Evolutionary conservation across 768 basidiomycete genomes (phyloP).

Genomic region (Mycena capillaripes): DNA sequence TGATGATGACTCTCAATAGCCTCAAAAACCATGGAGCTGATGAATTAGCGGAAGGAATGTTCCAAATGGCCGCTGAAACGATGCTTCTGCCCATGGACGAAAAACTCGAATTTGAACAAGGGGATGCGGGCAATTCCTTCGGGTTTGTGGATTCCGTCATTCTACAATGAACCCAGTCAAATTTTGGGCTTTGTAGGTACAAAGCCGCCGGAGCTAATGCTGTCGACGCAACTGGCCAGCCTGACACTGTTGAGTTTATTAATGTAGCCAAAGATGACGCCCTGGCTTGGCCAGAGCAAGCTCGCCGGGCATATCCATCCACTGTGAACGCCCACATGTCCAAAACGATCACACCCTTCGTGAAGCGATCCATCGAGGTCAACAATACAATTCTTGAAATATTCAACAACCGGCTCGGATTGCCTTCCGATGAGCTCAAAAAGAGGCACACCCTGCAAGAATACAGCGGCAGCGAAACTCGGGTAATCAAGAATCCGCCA

Average conservation of each 20-base stretch:
- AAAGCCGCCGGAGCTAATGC: constrained; percentile 76
- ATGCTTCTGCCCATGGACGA: constrained; percentile 69
- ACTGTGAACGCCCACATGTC: constrained; percentile 66
- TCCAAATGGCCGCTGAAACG: constrained; percentile 67
- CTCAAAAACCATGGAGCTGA: constrained; percentile 71
- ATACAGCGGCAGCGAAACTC: constrained; percentile 69
- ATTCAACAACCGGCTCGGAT: constrained; percentile 68
- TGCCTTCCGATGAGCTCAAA: constrained; percentile 64
- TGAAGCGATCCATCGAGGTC: constrained; percentile 69
- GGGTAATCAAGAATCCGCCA: constrained; percentile 66
- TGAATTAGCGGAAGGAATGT: constrained; percentile 64
- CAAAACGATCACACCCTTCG: constrained; percentile 65
- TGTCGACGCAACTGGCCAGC: constrained; percentile 69
- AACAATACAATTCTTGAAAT: constrained; percentile 66
- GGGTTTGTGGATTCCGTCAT: constrained; percentile 46
- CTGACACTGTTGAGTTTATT: constrained; percentile 74
- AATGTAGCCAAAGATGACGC: constrained; percentile 81
- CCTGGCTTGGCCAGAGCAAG: constrained; percentile 67
- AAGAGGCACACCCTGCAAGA: constrained; percentile 60
- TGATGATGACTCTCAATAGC: constrained; percentile 43
- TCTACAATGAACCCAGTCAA: constrained; percentile 22
- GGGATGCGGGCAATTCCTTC: constrained; percentile 57
- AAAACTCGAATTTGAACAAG: constrained; percentile 71
- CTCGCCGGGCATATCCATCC: constrained; percentile 69
- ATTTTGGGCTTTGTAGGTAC: constrained; percentile 54